Evolutionary conservation across 2,329 filamentous ascomycete species (phyloP).

Genomic region (Xylaria sp.): DNA sequence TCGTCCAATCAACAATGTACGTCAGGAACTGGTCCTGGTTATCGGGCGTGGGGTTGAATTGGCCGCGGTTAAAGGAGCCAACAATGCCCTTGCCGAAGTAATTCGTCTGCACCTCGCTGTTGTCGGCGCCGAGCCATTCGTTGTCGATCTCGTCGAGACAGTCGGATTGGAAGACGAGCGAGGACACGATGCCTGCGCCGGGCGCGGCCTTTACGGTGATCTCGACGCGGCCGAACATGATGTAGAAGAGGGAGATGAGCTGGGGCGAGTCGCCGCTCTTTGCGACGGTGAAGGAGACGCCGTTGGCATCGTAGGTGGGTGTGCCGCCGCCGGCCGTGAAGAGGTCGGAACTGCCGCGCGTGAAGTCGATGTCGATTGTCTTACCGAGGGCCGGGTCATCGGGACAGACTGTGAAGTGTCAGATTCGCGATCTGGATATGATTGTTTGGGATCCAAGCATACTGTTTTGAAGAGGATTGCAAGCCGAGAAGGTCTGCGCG

Average conservation of each 20-base stretch:
- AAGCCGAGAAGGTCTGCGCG: conserved; percentile 31
- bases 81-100: conserved; percentile 94
- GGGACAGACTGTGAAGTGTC: conserved; percentile 53
- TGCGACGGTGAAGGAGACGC: conserved; percentile 74
- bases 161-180: conserved; percentile 85
- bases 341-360: conserved; percentile 67
- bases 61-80: conserved; percentile 78
- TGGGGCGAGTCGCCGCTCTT: conserved; percentile 78
- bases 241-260: conserved; percentile 88
- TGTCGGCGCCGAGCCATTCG: conserved; percentile 84
- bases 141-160: conserved; percentile 93
- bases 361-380: conserved; percentile 81
- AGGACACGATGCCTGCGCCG: conserved; percentile 88
- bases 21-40: conserved; percentile 76
- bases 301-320: conserved; percentile 69
- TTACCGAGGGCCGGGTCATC: conserved; percentile 75
- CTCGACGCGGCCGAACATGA: conserved; percentile 96
- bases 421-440: conserved; percentile 4
- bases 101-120: conserved; percentile 82
- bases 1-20: conserved; percentile 89
- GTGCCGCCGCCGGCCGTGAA: conserved; percentile 65
- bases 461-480: conserved; percentile 30
- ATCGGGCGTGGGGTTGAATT: conserved; percentile 64
- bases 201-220: conserved; percentile 80
- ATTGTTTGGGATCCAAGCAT: conserved; percentile 14